Base-by-base conservation (phyloP, 2,329 filamentous ascomycete genomes). In the Hypoxylon rubiginosum region DNA sequence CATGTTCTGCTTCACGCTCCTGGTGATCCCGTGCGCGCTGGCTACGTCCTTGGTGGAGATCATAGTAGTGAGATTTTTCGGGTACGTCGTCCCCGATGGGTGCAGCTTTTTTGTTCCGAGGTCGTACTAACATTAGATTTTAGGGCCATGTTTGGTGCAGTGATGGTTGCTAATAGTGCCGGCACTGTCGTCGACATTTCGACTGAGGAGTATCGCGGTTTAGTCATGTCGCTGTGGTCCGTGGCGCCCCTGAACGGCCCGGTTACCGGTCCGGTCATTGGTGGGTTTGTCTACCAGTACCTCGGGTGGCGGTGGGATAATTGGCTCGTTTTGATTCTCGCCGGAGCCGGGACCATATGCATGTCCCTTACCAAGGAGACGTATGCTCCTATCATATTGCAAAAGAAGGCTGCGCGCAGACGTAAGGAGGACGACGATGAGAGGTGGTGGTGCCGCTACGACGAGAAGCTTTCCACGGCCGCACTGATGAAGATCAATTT, bases 261-360 rank as follows among this genome's bases (percentile, higher is more conserved):
- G 0, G 73, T 76, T 0, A 81, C 89, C 30, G 90, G 91, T 0
- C 91, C 91, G 0, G 80, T 94, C 0, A 90, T 97, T 34, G 94
- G 94, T 21, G 94, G 94, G 0, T 97, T 97, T 71, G 87, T 92
- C 0, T 92, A 79, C 70, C 84, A 94, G 77, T 89, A 91, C 68
- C 82, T 96, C 2, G 93, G 93, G 10, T 97, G 94, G 94, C 82
- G 94, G 30, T 97, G 93, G 93, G 91, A 90, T 39, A 92, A 92
- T 74, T 97, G 92, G 91, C 84, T 96, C 19, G 86, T 90, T 8
- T 80, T 95, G 73, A 94, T 97, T 55, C 83, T 93, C 9, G 86
- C 87, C 0, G 92, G 87, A 0, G 82, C 85, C 0, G 88, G 88
- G 0, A 86, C 90, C 61, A 66, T 85, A 19, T 79, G 90, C 69